Conservation (phyloP, 164 flowering plant genomes). For the Vitis labrusca region DNA sequence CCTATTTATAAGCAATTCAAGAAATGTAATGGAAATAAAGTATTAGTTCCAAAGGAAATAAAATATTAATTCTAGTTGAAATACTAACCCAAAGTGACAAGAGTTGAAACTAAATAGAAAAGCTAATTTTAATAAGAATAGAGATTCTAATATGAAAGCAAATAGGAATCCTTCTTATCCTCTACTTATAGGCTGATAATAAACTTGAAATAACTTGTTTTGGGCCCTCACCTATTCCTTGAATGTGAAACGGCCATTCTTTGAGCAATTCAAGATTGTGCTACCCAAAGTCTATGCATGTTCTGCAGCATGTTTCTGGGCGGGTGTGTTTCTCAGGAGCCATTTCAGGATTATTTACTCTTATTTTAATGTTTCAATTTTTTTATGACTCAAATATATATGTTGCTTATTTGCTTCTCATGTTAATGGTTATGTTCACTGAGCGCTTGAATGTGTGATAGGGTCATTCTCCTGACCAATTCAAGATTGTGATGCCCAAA, state of each 20-base stretch:
- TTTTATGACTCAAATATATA: not conserved
- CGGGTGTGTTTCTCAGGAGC: too few species aligned
- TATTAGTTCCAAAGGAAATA: too few species aligned
- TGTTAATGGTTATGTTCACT: not conserved
- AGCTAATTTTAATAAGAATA: too few species aligned
- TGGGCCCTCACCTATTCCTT: not conserved
- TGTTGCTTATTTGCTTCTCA: not conserved
- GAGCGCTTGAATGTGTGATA: slow-evolving; percentile 24
- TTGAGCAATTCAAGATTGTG: slow-evolving; percentile 87
- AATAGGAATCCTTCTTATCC: too few species aligned
- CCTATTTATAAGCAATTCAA: too few species aligned
- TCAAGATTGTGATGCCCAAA: slow-evolving; percentile 87
- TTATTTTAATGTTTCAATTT: not conserved
- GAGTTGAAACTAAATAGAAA: too few species aligned
- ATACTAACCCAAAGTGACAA: too few species aligned
- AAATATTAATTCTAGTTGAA: too few species aligned
- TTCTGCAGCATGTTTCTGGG: slow-evolving; percentile 68
- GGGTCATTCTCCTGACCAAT: slow-evolving; percentile 85
- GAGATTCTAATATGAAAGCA: too few species aligned
- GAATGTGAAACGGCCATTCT: slow-evolving; percentile 55
- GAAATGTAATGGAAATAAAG: too few species aligned
- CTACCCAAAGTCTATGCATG: slow-evolving; percentile 96
- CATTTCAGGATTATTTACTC: not conserved
- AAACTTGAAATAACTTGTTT: too few species aligned
- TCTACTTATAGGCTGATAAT: too few species aligned